Evolutionary conservation across 805 yeast genomes (phyloP), one percentile per base, ranked within the genome.

Genomic region (Suhomyces sp.): DNA sequence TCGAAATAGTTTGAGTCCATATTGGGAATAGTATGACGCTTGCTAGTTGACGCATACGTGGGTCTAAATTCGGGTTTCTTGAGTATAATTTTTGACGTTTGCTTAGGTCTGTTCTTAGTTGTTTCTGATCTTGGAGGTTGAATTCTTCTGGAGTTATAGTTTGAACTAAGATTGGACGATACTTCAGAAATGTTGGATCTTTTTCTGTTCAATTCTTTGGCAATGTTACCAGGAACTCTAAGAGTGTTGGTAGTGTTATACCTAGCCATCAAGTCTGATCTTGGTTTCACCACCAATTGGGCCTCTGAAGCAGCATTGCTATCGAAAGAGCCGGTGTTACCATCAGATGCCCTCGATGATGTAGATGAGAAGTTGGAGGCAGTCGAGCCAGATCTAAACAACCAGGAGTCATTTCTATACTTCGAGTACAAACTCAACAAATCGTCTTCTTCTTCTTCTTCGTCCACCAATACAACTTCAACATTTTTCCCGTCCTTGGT

Each of bases 381-480:
- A 6, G 44, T 41, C 0, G 66, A 54, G 15, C 43, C 40, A n/a
- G 56, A 42, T 35, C 66, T 46, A 5, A 46, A 46, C 2, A 56
- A 26, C 60, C 63, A 58, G 10, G 35, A 10, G 28, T 54, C 44
- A 21, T 48, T 50, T 19, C 57, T 54, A 44, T 68, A 68, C 38
- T 58, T 62, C 4, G 73, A 68, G 41, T 68, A 68, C 29, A 68
- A 58, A 43, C 72, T 67, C 40, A 54, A 56, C 32, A 68, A 55
- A 13, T 61, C 67, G 29, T 58, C 61, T 4, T 41, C 42, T 7
- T 41, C 44, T 6, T 50, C 53, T 7, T 55, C 65, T 5, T 63
- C 68, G 8, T 67, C 72, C 4, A 68, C 72, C 25, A 68, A 44
- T 2, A 68, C 72, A 5, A 68, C 71, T 36, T 68, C 74, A 0